Evolutionary conservation across 306 rosid species (phyloP).

Genomic region (Arachis stenosperma): DNA sequence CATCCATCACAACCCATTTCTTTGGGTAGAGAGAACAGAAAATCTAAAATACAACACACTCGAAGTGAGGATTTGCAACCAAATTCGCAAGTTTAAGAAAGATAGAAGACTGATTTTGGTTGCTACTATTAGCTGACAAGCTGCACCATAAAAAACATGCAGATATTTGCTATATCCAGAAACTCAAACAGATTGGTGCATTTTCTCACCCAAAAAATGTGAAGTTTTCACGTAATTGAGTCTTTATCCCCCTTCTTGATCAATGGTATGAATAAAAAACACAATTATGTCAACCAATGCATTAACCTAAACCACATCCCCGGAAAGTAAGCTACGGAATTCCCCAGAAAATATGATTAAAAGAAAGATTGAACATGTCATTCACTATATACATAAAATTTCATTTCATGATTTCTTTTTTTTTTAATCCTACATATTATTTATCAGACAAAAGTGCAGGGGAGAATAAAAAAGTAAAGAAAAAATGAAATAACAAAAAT

Average conservation of each 20-base stretch:
- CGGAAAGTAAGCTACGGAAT: not conserved
- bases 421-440: slow-evolving; percentile 65
- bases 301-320: slow-evolving; percentile 10
- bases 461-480: slow-evolving; percentile 19
- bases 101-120: not conserved
- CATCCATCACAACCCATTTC: not conserved
- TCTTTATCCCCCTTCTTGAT: not conserved
- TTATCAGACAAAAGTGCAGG: slow-evolving; percentile 61
- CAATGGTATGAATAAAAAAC: too few species aligned
- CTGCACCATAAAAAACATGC: not conserved
- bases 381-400: slow-evolving; percentile 56
- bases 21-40: not conserved
- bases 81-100: not conserved
- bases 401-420: slow-evolving; percentile 49
- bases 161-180: not conserved
- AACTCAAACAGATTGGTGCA: not conserved
- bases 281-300: not conserved
- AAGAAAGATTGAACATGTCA: slow-evolving; percentile 2
- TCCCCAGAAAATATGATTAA: slow-evolving; percentile 26
- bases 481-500: slow-evolving; percentile 38
- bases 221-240: not conserved
- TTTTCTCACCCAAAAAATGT: not conserved
- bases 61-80: not conserved
- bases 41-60: not conserved
- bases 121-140: not conserved